Evolutionary conservation across 441 rosid genomes (phyloP), one percentile per base, ranked within the genome.

Genomic region (Eruca vesicaria): DNA sequence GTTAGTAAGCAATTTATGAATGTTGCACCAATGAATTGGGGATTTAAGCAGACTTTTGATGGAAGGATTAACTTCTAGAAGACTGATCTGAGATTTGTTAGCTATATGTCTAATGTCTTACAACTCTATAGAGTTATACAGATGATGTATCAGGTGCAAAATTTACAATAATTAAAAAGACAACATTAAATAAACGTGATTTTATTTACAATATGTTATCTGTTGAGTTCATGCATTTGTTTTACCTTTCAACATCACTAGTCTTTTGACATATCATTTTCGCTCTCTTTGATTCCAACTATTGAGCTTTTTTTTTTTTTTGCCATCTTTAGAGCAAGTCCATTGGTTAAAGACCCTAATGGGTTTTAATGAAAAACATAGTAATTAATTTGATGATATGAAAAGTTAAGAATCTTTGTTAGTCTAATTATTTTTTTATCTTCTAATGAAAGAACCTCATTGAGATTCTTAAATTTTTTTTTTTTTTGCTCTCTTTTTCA

Each of bases 41-140:
- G 78, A 61, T 94, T 86, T 56, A 86, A 87, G 4, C 96, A 91
- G 79, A 89, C 85, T 62, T 94, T 84, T 76, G 93, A 90, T 82
- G 97, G 96, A 62, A 93, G 79, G n/a, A 41, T 20, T n/a, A 73
- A 73, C 36, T 73, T 73, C 41, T 73, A 73, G 45, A 16, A 58
- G 7, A 26, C 0, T 74, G 5, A 21, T 43, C 31, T 66, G 59
- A 73, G 10, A 9, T 28, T 57, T 65, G 9, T 63, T 23, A 72
- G 28, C 21, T 31, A 23, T 31, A 36, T 2, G 14, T 31, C 21
- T 31, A 29, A 36, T 2, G 14, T 31, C 21, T 31, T 59, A 59
- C 31, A 23, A 3, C 56, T 16, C 20, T 32, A 52, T 21, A 12
- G 6, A 16, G 21, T 21, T 10, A 15, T 1, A 23, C 3, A 38